Evolutionary conservation across 129 eudicot species (phyloP), one percentile per base, ranked within the genome.

Genomic region (Artemisia tridentata): DNA sequence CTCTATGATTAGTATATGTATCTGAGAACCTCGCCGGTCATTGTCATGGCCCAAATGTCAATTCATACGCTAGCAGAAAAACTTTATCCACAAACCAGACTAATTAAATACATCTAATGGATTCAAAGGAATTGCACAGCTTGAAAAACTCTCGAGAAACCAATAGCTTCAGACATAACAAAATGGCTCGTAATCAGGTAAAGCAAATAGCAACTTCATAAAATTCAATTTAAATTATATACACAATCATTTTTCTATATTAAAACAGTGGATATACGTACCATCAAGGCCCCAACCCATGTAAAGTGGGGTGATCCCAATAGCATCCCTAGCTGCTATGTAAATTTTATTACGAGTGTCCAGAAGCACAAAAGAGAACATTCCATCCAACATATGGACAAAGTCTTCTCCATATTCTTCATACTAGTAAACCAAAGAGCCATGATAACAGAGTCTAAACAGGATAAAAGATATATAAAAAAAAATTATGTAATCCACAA

Each of bases 201-300:
- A 51, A 49, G 47, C 60, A 29, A 8, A 17, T 29, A n/a, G 16
- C 18, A 18, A 18, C 63, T 18, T 46, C 18, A 76, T 13, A 51
- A 15, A 27, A 6, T 46, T 16, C 19, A 50, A 52, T 46, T 23
- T 51, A 27, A 16, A 10, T 68, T 2, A 16, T 51, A 51, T 0
- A 14, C 55, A 53, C 21, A 65, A 12, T 19, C 38, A 3, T 27
- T 5, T 27, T 3, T 27, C 3, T 27, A 21, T 3, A 11, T n/a
- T 7, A 19, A 17, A 66, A 25, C 17, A 2, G 10, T n/a, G n/a
- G 5, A 48, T 13, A 60, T 55, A 58, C 77, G 13, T 88, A 95
- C 99, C 99, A 78, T 95, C 99, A 77, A 86, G 96, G 58, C 97
- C 99, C 99, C 99, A 95, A 19, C 99, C 99, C 71, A 90, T 69